Conservation (phyloP, 2,329 filamentous ascomycete genomes). For the Chaetomium sp. region DNA sequence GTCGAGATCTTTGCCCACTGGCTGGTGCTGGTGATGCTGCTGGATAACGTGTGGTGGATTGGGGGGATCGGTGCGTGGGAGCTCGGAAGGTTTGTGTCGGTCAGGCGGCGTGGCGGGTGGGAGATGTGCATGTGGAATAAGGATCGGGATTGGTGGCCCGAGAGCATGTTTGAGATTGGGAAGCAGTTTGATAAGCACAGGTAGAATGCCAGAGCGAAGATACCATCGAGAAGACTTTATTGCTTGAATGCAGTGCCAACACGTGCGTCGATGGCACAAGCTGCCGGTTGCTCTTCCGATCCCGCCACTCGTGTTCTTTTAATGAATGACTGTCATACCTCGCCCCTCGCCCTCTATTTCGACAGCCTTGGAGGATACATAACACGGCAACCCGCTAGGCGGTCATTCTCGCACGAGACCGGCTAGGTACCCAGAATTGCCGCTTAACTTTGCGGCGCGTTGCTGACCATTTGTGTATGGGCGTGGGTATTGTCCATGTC, state of each 20-base stretch:
- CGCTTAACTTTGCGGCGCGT: too few species aligned
- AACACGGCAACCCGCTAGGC: too few species aligned
- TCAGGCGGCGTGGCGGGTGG: conserved; percentile 26
- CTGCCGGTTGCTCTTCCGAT: background rate
- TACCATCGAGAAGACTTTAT: background rate
- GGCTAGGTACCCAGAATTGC: too few species aligned
- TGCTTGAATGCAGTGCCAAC: background rate
- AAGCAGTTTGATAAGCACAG: conserved; percentile 29
- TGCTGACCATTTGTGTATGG: background rate
- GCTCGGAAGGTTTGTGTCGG: conserved; percentile 35
- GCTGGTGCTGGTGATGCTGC: conserved; percentile 43
- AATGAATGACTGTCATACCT: background rate
- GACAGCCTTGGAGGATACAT: too few species aligned
- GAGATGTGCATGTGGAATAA: conserved; percentile 17
- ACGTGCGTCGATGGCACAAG: background rate
- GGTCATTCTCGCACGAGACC: too few species aligned
- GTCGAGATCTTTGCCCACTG: conserved; percentile 46
- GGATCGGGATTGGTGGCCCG: conserved; percentile 42
- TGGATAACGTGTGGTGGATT: conserved; percentile 48
- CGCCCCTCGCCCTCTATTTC: background rate
- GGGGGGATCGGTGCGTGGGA: conserved; percentile 43
- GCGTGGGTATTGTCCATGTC: background rate
- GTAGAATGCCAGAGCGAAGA: background rate
- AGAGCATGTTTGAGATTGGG: conserved; percentile 40
- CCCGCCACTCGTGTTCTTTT: background rate